A percentile compares a stretch with the other conserved stretches of the same genome.
phyloP scores from a whole-genome alignment of 352 stramenopile species.

The Phytopythium cucurbitacearum region DNA sequence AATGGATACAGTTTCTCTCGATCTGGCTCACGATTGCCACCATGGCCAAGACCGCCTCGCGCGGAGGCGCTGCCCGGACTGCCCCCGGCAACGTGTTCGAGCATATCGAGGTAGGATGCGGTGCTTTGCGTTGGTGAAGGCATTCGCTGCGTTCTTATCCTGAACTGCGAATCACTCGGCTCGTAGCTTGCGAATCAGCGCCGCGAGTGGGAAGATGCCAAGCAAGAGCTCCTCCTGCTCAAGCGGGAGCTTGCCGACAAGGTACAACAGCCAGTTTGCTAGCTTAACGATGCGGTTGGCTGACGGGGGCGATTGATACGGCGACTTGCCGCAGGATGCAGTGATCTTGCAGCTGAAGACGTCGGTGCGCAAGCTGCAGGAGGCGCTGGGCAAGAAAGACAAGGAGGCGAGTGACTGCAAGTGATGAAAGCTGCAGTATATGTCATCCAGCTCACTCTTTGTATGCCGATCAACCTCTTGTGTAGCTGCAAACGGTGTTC shows the following conservation, averaged over 20 bases:
- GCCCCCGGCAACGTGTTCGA: slow-evolving; percentile 1
- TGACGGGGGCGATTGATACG: not conserved
- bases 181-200: slow-evolving; percentile 49
- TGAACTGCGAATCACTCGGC: not conserved
- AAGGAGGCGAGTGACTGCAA: slow-evolving; percentile 29
- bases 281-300: not conserved
- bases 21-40: too few relatives aligned
- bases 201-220: slow-evolving; percentile 48
- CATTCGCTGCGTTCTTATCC: slow-evolving; percentile 1
- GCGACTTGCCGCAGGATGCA: slow-evolving; percentile 27
- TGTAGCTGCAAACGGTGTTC: slow-evolving; percentile 56
- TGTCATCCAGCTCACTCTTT: too few relatives aligned
- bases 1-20: too few relatives aligned
- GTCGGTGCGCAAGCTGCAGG: slow-evolving; percentile 43
- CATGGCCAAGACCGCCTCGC: slow-evolving; percentile 3
- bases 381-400: slow-evolving; percentile 59
- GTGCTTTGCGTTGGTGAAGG: not conserved
- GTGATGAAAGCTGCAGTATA: too few relatives aligned
- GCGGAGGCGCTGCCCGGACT: not conserved
- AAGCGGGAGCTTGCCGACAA: slow-evolving; percentile 46
- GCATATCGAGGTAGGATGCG: slow-evolving; percentile 17
- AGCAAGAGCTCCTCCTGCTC: slow-evolving; percentile 37
- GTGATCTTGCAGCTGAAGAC: slow-evolving; percentile 60
- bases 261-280: slow-evolving; percentile 6
- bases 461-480: too few relatives aligned